Evolutionary conservation across 2,329 filamentous ascomycete genomes (phyloP).

Genomic region (Penicillium sp.): DNA sequence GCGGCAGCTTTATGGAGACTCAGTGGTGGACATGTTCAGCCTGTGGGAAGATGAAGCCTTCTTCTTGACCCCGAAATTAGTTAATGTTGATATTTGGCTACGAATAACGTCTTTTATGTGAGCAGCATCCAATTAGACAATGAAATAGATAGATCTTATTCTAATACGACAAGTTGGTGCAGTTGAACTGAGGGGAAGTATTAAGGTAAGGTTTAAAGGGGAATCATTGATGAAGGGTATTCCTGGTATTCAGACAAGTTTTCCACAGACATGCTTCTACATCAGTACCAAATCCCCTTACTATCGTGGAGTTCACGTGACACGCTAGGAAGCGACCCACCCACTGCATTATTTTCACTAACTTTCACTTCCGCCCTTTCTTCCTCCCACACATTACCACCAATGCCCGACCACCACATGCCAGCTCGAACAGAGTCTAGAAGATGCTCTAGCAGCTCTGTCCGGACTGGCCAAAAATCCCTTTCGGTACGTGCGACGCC

Average conservation of each 20-base stretch:
- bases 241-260: no score
- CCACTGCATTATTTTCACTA: slow-evolving; percentile 23
- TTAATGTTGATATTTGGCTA: neutral
- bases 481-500: slow-evolving; percentile 12
- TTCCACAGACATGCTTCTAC: no score
- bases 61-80: slow-evolving; percentile 41
- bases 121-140: neutral
- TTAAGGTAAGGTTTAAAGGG: no score
- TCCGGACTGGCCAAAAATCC: slow-evolving; percentile 7
- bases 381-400: slow-evolving; percentile 2
- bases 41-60: slow-evolving; percentile 63
- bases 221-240: no score
- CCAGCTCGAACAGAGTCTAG: slow-evolving; percentile 12
- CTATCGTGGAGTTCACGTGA: slow-evolving; percentile 19
- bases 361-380: slow-evolving; percentile 6
- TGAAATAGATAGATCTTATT: no score
- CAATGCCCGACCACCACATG: neutral
- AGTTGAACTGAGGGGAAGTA: no score
- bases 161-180: no score
- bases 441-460: slow-evolving; percentile 8
- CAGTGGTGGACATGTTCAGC: slow-evolving; percentile 67
- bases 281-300: no score
- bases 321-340: slow-evolving; percentile 14
- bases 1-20: slow-evolving; percentile 66
- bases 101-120: neutral